phyloP scores from a whole-genome alignment of 2,329 filamentous ascomycete genomes.

The Tolypocladium pustulatum region DNA sequence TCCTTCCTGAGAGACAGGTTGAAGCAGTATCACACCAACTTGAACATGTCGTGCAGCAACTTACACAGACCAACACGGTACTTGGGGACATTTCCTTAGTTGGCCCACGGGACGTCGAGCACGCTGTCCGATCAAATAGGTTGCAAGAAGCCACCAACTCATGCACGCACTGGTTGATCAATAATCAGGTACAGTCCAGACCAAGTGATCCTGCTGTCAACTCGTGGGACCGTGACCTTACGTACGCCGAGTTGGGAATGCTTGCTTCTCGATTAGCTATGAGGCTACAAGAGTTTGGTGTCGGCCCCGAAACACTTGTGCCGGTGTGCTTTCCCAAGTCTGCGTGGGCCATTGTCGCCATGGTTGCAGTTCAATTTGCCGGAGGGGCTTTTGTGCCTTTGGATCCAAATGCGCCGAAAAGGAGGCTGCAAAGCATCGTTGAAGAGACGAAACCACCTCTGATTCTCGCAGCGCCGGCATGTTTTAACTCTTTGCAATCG shows the following conservation, averaged over 20 bases:
- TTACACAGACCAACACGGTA: neutral
- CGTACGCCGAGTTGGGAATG: neutral
- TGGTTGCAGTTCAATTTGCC: neutral
- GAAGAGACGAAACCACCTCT: neutral
- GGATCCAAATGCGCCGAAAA: neutral
- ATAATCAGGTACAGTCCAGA: neutral
- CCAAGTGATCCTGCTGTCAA: neutral
- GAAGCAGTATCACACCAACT: neutral
- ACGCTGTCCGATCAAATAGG: neutral
- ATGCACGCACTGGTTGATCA: neutral
- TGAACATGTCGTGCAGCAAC: neutral
- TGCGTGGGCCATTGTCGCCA: neutral
- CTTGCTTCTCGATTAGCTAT: neutral
- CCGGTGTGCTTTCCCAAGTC: neutral
- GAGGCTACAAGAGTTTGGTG: neutral
- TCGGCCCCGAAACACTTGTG: neutral
- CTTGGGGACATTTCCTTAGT: neutral
- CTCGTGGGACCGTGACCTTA: neutral
- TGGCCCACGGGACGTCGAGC: neutral
- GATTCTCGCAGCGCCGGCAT: neutral
- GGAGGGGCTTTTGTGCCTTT: neutral
- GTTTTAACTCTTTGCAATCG: neutral
- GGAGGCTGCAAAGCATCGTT: neutral
- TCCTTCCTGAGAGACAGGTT: neutral
- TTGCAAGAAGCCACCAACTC: neutral